Evolutionary conservation across 1,139 yeast genomes (phyloP), one percentile per base, ranked within the genome.

Genomic region (Arxiozyma bovina): DNA sequence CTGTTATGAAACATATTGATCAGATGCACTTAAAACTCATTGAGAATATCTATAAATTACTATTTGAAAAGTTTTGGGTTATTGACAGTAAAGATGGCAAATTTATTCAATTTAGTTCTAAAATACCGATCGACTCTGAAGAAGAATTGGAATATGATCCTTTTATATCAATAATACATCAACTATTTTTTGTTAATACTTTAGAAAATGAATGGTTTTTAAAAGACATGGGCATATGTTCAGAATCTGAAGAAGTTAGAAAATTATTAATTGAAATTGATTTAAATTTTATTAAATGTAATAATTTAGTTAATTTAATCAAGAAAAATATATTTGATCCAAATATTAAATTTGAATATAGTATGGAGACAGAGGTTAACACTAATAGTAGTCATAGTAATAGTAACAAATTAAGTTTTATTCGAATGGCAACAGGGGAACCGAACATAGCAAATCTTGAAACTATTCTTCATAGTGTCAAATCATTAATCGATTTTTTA

Each of bases 1-100:
- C 70, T 2, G 53, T 68, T 1, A 54, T 57, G 6, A 53, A 58
- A 4, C 63, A 63, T 50, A 56, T 65, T 8, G 69, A 68, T 52
- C 50, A 57, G 1, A 46, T 68, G 51, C 71, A 67, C 54, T 42
- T 61, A 22, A 50, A 59, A 18, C 54, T 66, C 15, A 53, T 67
- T 7, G 54, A 54, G 12, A 55, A 54, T 34, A 50, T 67, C 9
- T 53, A 57, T 34, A 59, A 58, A 6, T 51, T 64, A 1, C 41
- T 65, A 17, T 50, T 55, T 9, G 54, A 51, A 22, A 53, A 56
- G 3, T 66, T 68, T 53, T 68, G 70, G 70, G 50, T 45, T 17
- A 50, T 61, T 11, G 50, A 50, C 17, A 51, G 44, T 6, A 53
- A 50, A 20, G 53, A 48, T 9, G 4, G 41, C 15, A 43, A 59